phyloP scores from a whole-genome alignment of 139 green algal species.

The Axilococcus clingmanii region DNA sequence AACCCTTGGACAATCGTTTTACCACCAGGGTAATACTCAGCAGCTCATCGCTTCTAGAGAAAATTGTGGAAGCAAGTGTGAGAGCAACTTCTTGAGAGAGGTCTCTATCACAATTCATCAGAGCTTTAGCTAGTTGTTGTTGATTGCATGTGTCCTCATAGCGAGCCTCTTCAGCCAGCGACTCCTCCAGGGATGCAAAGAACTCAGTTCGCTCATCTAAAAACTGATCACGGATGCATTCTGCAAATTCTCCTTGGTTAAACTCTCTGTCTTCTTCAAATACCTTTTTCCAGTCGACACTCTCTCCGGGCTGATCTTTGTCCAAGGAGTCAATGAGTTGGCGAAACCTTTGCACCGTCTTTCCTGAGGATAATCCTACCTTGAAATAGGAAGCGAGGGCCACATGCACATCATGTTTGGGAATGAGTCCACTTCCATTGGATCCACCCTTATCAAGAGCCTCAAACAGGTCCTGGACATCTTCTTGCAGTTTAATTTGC shows the following conservation, averaged over 20 bases:
- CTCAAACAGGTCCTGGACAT: conserved; percentile 31
- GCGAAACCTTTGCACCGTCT: conserved; percentile 32
- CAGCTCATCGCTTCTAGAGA: conserved; percentile 7
- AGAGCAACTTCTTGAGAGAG: conserved; percentile 14
- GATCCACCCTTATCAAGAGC: conserved; percentile 25
- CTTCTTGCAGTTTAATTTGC: conserved; percentile 32
- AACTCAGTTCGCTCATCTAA: conserved; percentile 36
- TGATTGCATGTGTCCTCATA: conserved; percentile 23
- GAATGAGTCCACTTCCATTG: conserved; percentile 16
- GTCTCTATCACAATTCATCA: conserved; percentile 20
- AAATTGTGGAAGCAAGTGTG: conserved; percentile 5
- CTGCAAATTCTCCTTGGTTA: conserved; percentile 54
- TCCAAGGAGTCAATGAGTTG: conserved; percentile 44
- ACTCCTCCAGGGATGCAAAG: conserved; percentile 29
- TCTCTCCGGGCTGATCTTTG: conserved; percentile 31
- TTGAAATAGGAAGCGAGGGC: conserved; percentile 37
- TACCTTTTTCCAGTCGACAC: conserved; percentile 32
- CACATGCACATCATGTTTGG: conserved; percentile 28
- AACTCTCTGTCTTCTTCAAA: conserved; percentile 58
- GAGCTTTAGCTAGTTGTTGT: conserved; percentile 17
- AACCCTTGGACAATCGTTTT: conserved; percentile 12
- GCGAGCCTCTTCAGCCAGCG: conserved; percentile 21
- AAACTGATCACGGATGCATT: conserved; percentile 49
- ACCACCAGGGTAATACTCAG: conserved; percentile 20
- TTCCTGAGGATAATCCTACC: conserved; percentile 32